A percentile compares a stretch with the other conserved stretches of the same genome.
These are phyloP conservation scores for Sporodiniella umbellata DNA, from an alignment of 371 early-diverging fungal genomes.

Conservation along the genomic window DNA sequence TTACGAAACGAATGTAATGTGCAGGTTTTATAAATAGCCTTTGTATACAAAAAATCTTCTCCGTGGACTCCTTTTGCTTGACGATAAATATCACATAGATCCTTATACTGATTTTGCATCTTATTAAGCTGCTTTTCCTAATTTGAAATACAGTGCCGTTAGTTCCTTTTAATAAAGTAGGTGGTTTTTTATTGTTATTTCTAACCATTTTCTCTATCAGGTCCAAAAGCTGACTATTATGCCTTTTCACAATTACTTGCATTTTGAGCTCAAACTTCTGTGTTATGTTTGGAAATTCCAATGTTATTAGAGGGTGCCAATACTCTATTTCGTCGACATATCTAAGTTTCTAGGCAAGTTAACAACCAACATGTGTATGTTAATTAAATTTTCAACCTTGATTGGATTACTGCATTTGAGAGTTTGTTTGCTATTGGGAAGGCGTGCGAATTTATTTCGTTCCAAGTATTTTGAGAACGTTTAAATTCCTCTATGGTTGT, in stretches of 20 bases:
- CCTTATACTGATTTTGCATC: slow-evolving; percentile 25
- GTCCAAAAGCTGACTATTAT: slow-evolving; percentile 15
- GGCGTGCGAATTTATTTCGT: slow-evolving; percentile 36
- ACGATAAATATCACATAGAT: slow-evolving; percentile 19
- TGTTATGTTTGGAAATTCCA: slow-evolving; percentile 28
- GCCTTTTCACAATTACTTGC: slow-evolving; percentile 16
- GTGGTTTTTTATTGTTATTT: not conserved
- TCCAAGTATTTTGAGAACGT: slow-evolving; percentile 31
- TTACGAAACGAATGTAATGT: slow-evolving; percentile 25
- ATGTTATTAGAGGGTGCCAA: slow-evolving; percentile 39
- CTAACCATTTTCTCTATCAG: slow-evolving; percentile 31
- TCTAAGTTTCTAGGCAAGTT: slow-evolving; percentile 10
- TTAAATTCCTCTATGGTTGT: slow-evolving; percentile 35
- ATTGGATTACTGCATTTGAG: slow-evolving; percentile 38
- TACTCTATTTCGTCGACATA: slow-evolving; percentile 42
- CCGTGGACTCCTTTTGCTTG: slow-evolving; percentile 12
- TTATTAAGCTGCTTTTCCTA: slow-evolving; percentile 36
- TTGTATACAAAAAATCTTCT: slow-evolving; percentile 8
- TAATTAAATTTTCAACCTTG: slow-evolving; percentile 18
- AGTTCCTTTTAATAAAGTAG: not conserved
- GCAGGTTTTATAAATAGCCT: slow-evolving; percentile 35
- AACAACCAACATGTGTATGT: not conserved
- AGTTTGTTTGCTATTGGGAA: slow-evolving; percentile 32
- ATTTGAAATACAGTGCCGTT: not conserved
- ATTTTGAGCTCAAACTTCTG: slow-evolving; percentile 35